Evolutionary conservation across 2,329 filamentous ascomycete genomes (phyloP), one percentile per base, ranked within the genome.

Genomic region (Calonectria montana): DNA sequence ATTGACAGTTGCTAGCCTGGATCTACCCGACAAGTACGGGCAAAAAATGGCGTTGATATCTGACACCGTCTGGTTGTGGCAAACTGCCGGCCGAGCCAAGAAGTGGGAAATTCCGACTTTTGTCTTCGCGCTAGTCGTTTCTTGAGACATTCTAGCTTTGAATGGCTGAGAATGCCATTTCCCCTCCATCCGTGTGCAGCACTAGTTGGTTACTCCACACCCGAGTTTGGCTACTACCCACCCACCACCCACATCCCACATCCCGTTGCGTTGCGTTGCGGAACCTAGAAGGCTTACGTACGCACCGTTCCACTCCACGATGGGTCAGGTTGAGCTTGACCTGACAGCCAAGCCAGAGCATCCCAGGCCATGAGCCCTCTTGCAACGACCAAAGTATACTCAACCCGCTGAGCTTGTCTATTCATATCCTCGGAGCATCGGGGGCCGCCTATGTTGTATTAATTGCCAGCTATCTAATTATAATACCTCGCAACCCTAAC

Each of bases 91-190:
- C 53, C 67, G 48, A 65, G 67, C 65, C 69, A 68, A 71, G 74
- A 57, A 67, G 71, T 74, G 65, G 61, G 63, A 65, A 57, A 68
- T 69, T 70, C 66, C 72, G 67, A 57, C 77, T 62, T 73, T 75
- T 76, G 70, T 72, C 53, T 39, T 59, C 35, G 70, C 73, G 70
- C 77, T 76, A 75, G 75, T 73, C 69, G 74, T 74, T 77, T 78
- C 77, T 73, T 76, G 77, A 78, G 77, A 78, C 77, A 76, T 78
- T 78, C 77, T 76, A 78, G 74, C 75, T 69, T 65, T 71, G 66
- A 71, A 69, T 72, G 72, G 59, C 74, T 72, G 71, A 55, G 73
- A 73, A 73, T 76, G 31, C 48, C 45, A 70, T 63, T 66, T 62
- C 67, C 67, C 73, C 70, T 43, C 65, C 39, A n/a, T 18, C 39